Evolutionary conservation across 345 rosid genomes (phyloP), one percentile per base, ranked within the genome.

Genomic region (Eucalyptus cladocalyx): DNA sequence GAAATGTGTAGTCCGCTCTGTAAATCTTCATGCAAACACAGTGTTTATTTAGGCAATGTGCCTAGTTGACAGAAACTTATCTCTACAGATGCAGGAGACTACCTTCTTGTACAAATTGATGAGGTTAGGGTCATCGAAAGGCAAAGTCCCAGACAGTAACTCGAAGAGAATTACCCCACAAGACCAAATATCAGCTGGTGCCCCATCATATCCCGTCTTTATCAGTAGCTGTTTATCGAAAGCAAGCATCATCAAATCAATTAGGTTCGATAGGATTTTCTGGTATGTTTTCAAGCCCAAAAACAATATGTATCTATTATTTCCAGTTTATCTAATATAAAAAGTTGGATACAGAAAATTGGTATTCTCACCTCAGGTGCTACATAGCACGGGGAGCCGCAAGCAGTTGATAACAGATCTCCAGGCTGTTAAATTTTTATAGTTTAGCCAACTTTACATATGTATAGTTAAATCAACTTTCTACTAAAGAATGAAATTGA

Each of bases 81-180:
- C 45, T 28, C 42, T 21, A 37, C 45, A 40, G 83, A 76, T 21
- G 83, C 83, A 76, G 47, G 30, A 40, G n/a, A 26, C 11, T 90
- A 95, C 97, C 95, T 97, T 97, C 87, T 90, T 95, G 91, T 95
- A 97, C 87, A 96, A 89, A 88, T 90, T 88, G 88, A 94, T 91
- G 87, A 97, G 97, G 45, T 94, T 96, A n/a, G 93, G 95, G 23
- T 97, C 98, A 86, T 97, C 95, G 40, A 96, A 97, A 7, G 97
- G 98, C 21, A 96, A 94, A 92, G 87, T 90, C 45, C 98, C 99
- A 10, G 98, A 93, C 85, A 97, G 97, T 87, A 95, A 90, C 87
- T 97, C 98, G 81, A 96, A 97, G 56, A 97, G 98, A 88, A 97
- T 93, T 58, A 97, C 98, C 86, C 99, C 98, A 89, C 98, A 97